Evolutionary conservation across 2,329 filamentous ascomycete species (phyloP).

Genomic region (Xylaria arbuscula): DNA sequence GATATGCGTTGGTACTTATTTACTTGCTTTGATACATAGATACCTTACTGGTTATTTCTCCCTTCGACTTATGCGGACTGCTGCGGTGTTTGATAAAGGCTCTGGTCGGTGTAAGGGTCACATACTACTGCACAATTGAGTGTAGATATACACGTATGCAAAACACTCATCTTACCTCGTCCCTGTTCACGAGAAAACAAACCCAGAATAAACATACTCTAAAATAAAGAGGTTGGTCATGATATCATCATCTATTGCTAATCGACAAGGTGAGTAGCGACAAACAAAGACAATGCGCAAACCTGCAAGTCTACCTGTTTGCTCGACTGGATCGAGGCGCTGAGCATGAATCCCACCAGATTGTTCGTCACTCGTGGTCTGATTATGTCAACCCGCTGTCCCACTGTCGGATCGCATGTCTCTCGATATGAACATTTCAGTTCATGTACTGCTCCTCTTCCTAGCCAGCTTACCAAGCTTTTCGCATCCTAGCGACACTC

Average conservation of each 20-base stretch:
- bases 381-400: slow-evolving; percentile 17
- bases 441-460: slow-evolving; percentile 7
- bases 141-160: neutral
- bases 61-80: neutral
- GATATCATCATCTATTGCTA: slow-evolving; percentile 26
- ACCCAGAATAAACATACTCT: neutral
- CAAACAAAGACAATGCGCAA: slow-evolving; percentile 8
- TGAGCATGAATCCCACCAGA: neutral
- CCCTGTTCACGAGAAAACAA: neutral
- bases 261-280: neutral
- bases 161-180: neutral
- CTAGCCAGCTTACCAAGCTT: slow-evolving; percentile 11
- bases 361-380: neutral
- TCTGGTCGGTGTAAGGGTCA: neutral
- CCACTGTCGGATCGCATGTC: slow-evolving; percentile 9
- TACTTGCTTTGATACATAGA: neutral
- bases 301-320: neutral
- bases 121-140: neutral
- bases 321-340: slow-evolving; percentile 3
- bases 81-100: neutral
- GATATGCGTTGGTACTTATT: neutral
- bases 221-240: neutral
- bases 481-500: slow-evolving; percentile 2
- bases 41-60: neutral
- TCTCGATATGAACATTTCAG: slow-evolving; percentile 11